Base-by-base conservation (phyloP, 176 grass and related monocot species). In the Zoysia pacifica region DNA sequence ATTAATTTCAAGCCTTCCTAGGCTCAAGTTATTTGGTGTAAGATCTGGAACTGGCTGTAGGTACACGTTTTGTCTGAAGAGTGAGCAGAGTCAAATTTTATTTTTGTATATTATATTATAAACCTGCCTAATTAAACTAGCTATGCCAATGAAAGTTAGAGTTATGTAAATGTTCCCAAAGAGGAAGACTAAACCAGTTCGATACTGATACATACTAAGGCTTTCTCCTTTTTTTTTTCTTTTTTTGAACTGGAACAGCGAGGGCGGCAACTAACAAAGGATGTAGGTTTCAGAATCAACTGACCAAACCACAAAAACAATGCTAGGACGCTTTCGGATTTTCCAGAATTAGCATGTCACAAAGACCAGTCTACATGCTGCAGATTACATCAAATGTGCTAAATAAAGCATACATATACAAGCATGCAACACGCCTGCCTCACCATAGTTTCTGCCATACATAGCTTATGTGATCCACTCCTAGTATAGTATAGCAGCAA, bases 261-360 rank as follows among this genome's bases (percentile, higher is more conserved):
- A 28, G 28, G 28, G 47, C 36, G 18, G 13, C 18, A 13, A n/a
- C 63, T 50, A 61, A 48, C 42, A 72, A 13, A 48, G 28, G 28
- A 28, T 1, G 38, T 35, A 61, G 2, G 6, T 37, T 4, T 41
- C 50, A 46, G 20, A 47, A 81, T 76, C 19, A 65, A 55, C 5
- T 2, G 4, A 38, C 20, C 5, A 16, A 77, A 48, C 59, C 73
- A 41, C 13, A 19, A 63, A 15, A 54, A 46, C 19, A 55, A 43
- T 49, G 12, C 6, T 2, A 77, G 46, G 19, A 7, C 18, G 18
- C 20, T 36, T 63, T 5, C 39, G 61, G 7, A 7, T 9, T 48
- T 73, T 61, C 75, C 42, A 68, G 7, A 84, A 76, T 76, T 89
- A 66, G 87, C 51, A 75, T 55, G 19, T 37, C 81, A 42, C 66